A percentile compares a stretch with the other conserved stretches of the same genome.
phyloP scores from a whole-genome alignment of 208 protist species.

The Polymyxa betae region DNA sequence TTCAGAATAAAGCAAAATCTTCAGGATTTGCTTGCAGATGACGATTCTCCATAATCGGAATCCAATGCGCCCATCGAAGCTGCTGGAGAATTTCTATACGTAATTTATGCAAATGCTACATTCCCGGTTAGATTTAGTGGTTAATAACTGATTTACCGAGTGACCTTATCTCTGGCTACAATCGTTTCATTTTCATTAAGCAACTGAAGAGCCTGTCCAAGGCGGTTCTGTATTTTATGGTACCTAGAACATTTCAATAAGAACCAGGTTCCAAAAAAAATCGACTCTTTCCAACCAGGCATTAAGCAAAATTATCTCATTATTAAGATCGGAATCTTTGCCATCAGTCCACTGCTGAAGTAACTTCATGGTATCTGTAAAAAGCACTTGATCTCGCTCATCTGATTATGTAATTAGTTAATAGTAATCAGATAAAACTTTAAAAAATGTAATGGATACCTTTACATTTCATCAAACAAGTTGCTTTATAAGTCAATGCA shows the following conservation, averaged over 20 bases:
- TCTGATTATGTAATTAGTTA: background rate
- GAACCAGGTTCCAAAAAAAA: background rate
- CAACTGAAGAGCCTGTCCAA: background rate
- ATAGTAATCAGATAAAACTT: background rate
- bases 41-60: background rate
- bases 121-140: background rate
- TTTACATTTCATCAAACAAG: background rate
- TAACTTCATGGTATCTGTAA: background rate
- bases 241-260: background rate
- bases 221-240: background rate
- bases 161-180: background rate
- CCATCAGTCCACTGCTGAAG: background rate
- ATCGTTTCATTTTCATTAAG: background rate
- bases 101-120: conserved; percentile 7
- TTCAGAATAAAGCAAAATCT: conserved; percentile 15
- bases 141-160: background rate
- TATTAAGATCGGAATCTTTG: background rate
- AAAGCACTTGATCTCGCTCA: background rate
- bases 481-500: background rate
- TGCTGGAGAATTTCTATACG: background rate
- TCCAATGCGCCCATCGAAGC: conserved; percentile 5
- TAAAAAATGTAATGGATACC: background rate
- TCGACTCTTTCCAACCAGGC: background rate
- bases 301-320: background rate
- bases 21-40: background rate